A percentile compares a stretch with the other conserved stretches of the same genome.
Evolutionary conservation across 179 eudicot genomes (phyloP).

Genomic region (Nepenthes alata): DNA sequence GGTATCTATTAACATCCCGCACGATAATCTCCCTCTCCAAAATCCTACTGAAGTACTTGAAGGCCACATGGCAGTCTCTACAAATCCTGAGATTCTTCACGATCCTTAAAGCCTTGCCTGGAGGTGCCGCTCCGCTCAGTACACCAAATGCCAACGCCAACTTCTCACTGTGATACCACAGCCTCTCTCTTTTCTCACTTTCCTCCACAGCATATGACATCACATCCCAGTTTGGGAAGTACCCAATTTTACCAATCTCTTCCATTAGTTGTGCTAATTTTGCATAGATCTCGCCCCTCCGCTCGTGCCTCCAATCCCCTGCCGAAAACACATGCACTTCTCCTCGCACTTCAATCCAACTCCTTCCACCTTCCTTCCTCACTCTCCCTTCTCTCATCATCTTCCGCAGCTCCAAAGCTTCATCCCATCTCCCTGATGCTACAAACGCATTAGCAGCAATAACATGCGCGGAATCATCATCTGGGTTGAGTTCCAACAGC

Average conservation of each 20-base stretch:
- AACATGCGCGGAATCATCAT: constrained; percentile 61
- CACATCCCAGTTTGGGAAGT: constrained; percentile 36
- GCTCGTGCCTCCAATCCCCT: constrained; percentile 35
- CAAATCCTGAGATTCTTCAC: constrained; percentile 54
- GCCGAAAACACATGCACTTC: constrained; percentile 42
- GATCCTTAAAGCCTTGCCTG: constrained; percentile 52
- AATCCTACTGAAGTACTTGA: constrained; percentile 44
- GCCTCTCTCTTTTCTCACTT: constrained; percentile 43
- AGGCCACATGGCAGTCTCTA: constrained; percentile 53
- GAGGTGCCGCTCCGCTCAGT: constrained; percentile 35
- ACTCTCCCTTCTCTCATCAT: constrained; percentile 43
- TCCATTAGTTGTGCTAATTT: constrained; percentile 40
- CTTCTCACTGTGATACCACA: constrained; percentile 54
- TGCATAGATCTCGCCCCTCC: constrained; percentile 30
- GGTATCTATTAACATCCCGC: constrained; percentile 51
- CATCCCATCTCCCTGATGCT: constrained; percentile 35
- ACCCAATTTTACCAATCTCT: constrained; percentile 38
- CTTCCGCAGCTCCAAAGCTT: constrained; percentile 38
- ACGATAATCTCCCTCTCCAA: constrained; percentile 46
- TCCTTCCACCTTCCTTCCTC: constrained; percentile 50
- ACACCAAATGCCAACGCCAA: constrained; percentile 57
- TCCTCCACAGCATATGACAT: constrained; percentile 39
- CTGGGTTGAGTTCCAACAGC: constrained; percentile 34
- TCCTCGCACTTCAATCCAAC: constrained; percentile 61
- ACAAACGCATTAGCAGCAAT: constrained; percentile 45